Evolutionary conservation across 352 stramenopile species (phyloP).

Genomic region (Phytophthora sansomeana): DNA sequence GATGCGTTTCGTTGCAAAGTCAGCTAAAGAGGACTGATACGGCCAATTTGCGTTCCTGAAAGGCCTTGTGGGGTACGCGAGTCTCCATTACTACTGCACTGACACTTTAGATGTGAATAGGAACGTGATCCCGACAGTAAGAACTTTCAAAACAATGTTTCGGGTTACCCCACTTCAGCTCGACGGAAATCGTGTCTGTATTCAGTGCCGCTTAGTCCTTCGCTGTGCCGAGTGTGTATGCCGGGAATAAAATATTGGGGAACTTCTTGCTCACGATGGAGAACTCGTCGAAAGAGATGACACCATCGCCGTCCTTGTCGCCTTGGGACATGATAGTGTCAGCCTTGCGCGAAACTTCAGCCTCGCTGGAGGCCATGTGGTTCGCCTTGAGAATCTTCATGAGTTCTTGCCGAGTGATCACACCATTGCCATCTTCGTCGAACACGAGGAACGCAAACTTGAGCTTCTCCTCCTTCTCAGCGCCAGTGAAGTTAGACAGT

Average conservation of each 20-base stretch:
- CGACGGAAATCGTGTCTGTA: background rate
- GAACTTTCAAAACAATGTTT: too few relatives aligned
- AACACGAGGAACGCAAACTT: constrained; percentile 97
- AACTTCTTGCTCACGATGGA: constrained; percentile 97
- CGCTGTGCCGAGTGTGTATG: constrained; percentile 73
- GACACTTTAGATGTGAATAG: constrained; percentile 15
- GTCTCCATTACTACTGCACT: constrained; percentile 1
- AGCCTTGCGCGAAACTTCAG: constrained; percentile 94
- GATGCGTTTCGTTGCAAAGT: constrained; percentile 19
- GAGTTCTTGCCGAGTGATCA: constrained; percentile 95
- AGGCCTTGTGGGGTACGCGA: too few relatives aligned
- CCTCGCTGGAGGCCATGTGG: constrained; percentile 93
- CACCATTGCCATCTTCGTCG: constrained; percentile 95
- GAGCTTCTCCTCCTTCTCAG: constrained; percentile 96
- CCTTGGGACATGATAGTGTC: constrained; percentile 98
- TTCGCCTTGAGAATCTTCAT: constrained; percentile 97
- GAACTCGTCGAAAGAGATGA: constrained; percentile 98
- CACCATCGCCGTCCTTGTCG: constrained; percentile 96
- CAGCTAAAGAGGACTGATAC: constrained; percentile 35
- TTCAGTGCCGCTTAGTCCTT: constrained; percentile 51
- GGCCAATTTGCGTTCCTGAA: background rate
- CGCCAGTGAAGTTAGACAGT: constrained; percentile 94
- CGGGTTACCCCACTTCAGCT: too few relatives aligned
- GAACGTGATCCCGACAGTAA: too few relatives aligned
- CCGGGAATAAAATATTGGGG: constrained; percentile 95